phyloP scores from a whole-genome alignment of 129 eudicot species.

The Apium graveolens region DNA sequence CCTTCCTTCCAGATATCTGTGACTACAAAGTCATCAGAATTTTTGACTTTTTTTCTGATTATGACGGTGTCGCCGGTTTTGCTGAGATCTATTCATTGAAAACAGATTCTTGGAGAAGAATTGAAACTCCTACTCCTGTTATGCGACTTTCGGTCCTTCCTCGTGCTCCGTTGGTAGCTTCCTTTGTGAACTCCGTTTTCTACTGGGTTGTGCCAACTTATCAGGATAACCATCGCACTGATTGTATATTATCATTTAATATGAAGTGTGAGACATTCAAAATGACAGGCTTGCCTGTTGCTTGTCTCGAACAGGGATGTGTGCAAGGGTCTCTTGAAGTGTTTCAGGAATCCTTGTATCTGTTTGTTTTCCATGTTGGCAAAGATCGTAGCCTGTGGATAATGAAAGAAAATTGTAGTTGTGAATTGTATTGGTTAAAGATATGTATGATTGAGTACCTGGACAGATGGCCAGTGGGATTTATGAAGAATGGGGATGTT shows the following conservation, averaged over 20 bases:
- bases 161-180: rapidly evolving
- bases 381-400: not conserved
- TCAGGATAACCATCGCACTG: too few species aligned
- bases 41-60: not conserved
- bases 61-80: too few species aligned
- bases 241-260: not conserved
- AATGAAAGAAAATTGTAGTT: not conserved
- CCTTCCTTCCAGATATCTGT: not conserved
- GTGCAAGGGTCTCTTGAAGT: not conserved
- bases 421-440: not conserved
- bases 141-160: not conserved
- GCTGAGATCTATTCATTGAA: not conserved
- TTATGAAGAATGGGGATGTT: not conserved
- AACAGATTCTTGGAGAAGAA: not conserved
- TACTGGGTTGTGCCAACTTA: not conserved
- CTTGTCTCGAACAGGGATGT: not conserved
- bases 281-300: not conserved
- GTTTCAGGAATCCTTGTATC: not conserved
- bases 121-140: not conserved
- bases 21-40: not conserved
- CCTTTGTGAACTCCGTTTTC: not conserved
- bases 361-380: not conserved
- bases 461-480: not conserved
- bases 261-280: not conserved
- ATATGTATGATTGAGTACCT: not conserved